Percentiles rank a stretch among this genome's conserved stretches.
phyloP scores from a whole-genome alignment of 129 eudicot genomes.

The Tagetes erecta region DNA sequence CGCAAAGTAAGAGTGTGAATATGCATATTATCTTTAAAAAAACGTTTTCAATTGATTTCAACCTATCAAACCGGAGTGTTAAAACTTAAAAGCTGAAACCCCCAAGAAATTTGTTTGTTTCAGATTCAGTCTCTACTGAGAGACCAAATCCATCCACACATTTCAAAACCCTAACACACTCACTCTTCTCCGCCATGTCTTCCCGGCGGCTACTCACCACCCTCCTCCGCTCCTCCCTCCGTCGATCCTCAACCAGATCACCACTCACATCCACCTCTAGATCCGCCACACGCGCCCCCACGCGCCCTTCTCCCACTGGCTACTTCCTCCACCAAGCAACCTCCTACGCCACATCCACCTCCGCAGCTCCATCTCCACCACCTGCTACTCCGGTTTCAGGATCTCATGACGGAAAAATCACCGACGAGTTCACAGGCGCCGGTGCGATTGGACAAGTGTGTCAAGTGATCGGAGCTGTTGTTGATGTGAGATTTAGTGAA shows the following conservation, averaged over 20 bases:
- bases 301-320: conserved; percentile 23
- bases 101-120: conserved; percentile 10
- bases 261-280: conserved; percentile 16
- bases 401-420: conserved; percentile 42
- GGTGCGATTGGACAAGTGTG: conserved; percentile 63
- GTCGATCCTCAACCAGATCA: conserved; percentile 33
- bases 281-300: conserved; percentile 9
- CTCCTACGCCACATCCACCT: conserved; percentile 30
- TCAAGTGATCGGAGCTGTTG: conserved; percentile 98
- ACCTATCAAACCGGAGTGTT: background rate
- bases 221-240: conserved; percentile 36
- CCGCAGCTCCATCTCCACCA: conserved; percentile 25
- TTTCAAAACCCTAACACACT: conserved; percentile 37
- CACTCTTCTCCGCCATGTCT: conserved; percentile 27
- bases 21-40: too few species aligned
- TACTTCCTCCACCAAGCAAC: conserved; percentile 29
- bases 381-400: conserved; percentile 11
- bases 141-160: conserved; percentile 26
- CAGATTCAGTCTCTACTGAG: conserved; percentile 18
- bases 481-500: conserved; percentile 80
- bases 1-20: too few species aligned
- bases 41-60: background rate
- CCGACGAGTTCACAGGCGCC: conserved; percentile 47
- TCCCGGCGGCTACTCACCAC: conserved; percentile 36
- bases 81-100: background rate